phyloP scores from a whole-genome alignment of 2,329 filamentous ascomycete species.

The Aspergillus pseudoterreus region DNA sequence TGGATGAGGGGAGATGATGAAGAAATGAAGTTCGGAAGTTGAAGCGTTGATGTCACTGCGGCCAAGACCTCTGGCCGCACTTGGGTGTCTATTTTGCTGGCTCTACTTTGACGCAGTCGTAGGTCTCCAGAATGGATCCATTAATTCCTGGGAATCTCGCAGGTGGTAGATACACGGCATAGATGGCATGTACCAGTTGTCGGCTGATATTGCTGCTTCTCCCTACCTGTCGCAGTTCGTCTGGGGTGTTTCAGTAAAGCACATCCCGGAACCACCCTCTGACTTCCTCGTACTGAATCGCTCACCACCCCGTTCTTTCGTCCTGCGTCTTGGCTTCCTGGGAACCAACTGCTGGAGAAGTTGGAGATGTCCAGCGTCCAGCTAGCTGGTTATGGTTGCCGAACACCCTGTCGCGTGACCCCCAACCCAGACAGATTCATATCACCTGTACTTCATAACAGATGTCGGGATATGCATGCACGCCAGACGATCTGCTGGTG shows the following conservation, averaged over 20 bases:
- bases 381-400: no score
- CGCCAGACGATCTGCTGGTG: no score
- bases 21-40: constrained; percentile 9
- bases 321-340: no score
- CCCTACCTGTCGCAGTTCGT: neutral
- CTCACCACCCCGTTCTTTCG: no score
- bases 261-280: neutral
- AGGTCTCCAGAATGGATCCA: neutral
- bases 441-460: no score
- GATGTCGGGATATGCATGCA: no score
- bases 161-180: neutral
- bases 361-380: no score
- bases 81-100: neutral
- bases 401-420: no score
- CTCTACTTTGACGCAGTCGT: neutral
- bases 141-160: neutral
- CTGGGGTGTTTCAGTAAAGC: neutral
- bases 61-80: constrained; percentile 5
- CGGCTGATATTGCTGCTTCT: neutral
- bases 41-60: constrained; percentile 17
- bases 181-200: neutral
- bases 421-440: no score
- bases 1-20: constrained; percentile 7
- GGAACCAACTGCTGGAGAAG: no score
- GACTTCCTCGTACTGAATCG: neutral